Percentiles rank a stretch among this genome's conserved stretches.
Evolutionary conservation across 2,329 filamentous ascomycete species (phyloP).

Genomic region (Pseudocercospora cruenta): DNA sequence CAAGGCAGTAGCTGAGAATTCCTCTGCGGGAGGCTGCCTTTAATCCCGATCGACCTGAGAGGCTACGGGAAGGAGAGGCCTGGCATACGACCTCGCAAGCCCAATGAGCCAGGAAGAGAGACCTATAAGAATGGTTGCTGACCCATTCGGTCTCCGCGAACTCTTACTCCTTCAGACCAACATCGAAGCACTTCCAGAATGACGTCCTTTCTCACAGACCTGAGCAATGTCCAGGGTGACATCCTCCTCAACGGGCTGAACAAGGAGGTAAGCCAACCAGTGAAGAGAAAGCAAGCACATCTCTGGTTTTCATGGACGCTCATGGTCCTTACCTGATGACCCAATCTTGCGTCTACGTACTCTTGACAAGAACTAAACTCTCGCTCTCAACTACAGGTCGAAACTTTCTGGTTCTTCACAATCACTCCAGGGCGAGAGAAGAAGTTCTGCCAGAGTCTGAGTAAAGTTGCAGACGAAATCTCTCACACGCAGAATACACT

Average conservation of each 20-base stretch:
- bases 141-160: neutral
- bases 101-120: neutral
- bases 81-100: neutral
- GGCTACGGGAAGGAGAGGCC: neutral
- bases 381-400: neutral
- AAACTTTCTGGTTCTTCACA: constrained; percentile 36
- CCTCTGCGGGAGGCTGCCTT: neutral
- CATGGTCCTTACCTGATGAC: neutral
- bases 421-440: constrained; percentile 25
- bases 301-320: too few relatives aligned
- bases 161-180: neutral
- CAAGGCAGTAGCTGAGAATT: neutral
- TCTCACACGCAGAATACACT: constrained; percentile 28
- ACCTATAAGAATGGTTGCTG: neutral
- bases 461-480: constrained; percentile 28
- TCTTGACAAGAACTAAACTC: neutral
- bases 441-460: constrained; percentile 29
- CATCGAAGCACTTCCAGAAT: neutral
- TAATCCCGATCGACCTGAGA: neutral
- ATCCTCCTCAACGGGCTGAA: constrained; percentile 34
- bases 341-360: too few relatives aligned
- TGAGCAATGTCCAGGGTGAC: constrained; percentile 35
- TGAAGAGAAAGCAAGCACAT: too few relatives aligned
- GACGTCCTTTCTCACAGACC: constrained; percentile 20
- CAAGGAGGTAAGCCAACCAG: constrained; percentile 17